Percentiles rank a stretch among this genome's conserved stretches.
phyloP scores from a whole-genome alignment of 129 eudicot species.

The Centella asiatica region DNA sequence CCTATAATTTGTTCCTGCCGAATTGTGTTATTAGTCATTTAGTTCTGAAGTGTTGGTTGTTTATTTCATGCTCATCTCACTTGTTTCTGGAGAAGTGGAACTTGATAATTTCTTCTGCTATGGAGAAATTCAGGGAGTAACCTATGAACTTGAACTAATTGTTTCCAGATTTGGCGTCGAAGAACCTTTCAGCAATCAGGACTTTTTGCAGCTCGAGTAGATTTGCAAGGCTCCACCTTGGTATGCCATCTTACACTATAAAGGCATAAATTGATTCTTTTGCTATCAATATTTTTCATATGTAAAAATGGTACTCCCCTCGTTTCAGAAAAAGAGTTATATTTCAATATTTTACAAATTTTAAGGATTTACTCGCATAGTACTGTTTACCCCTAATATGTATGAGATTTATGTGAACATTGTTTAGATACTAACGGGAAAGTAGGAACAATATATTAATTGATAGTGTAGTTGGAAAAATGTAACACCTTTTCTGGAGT shows the following conservation, averaged over 20 bases:
- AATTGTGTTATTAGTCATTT: not conserved
- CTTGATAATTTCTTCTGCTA: not conserved
- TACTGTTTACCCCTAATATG: too few relatives aligned
- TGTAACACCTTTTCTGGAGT: too few relatives aligned
- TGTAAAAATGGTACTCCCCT: too few relatives aligned
- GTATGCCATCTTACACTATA: conserved; percentile 28
- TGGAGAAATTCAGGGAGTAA: conserved; percentile 3
- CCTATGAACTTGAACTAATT: conserved; percentile 9
- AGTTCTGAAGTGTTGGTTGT: not conserved
- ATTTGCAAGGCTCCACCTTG: conserved; percentile 86
- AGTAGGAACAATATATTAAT: too few relatives aligned
- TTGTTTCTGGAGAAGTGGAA: conserved; percentile 1
- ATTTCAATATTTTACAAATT: too few relatives aligned
- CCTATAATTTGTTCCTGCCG: not conserved
- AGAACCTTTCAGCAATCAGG: conserved; percentile 97
- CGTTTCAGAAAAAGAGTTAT: too few relatives aligned
- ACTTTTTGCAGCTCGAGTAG: conserved; percentile 96
- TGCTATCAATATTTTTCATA: not conserved
- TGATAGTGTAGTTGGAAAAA: too few relatives aligned
- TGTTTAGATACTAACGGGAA: too few relatives aligned
- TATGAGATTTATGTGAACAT: too few relatives aligned
- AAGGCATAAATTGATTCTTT: not conserved
- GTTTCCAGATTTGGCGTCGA: conserved; percentile 84
- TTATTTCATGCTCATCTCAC: not conserved
- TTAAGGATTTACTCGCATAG: too few relatives aligned